A percentile compares a stretch with the other conserved stretches of the same genome.
These are phyloP conservation scores for Lodderomyces beijingensis DNA, from an alignment of 1,139 yeast species.

Conservation along the genomic window DNA sequence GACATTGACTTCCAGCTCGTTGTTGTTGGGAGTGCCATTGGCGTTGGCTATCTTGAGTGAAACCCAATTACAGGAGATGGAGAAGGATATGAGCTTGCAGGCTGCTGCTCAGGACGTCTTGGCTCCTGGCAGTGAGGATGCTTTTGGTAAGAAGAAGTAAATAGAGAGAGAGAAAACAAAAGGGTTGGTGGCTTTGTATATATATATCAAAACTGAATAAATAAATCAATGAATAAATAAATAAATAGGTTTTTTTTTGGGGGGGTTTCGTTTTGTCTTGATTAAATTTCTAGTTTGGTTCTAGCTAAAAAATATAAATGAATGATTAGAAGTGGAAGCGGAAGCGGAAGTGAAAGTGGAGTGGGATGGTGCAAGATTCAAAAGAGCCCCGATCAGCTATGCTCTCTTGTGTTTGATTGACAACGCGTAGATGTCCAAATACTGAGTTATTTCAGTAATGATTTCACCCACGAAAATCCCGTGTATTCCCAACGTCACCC, in stretches of 20 bases:
- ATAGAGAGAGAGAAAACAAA: background rate
- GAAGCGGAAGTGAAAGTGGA: no score
- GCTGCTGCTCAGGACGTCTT: constrained; percentile 81
- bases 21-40: constrained; percentile 89
- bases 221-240: no score
- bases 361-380: no score
- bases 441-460: constrained; percentile 75
- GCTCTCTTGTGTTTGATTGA: constrained; percentile 75
- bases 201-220: no score
- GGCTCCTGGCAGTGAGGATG: constrained; percentile 69
- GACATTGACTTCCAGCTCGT: constrained; percentile 78
- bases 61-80: constrained; percentile 91
- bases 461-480: constrained; percentile 77
- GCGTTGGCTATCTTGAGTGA: constrained; percentile 87
- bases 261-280: no score
- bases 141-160: constrained; percentile 32
- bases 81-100: constrained; percentile 84
- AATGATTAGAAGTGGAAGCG: no score
- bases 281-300: no score
- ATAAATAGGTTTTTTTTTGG: no score
- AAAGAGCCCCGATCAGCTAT: no score
- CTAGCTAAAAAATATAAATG: no score
- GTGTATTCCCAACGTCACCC: constrained; percentile 72
- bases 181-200: no score
- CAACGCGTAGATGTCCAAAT: constrained; percentile 81